Evolutionary conservation across 495 filamentous ascomycete species (phyloP), one percentile per base, ranked within the genome.

Genomic region (Lindgomyces ingoldianus): DNA sequence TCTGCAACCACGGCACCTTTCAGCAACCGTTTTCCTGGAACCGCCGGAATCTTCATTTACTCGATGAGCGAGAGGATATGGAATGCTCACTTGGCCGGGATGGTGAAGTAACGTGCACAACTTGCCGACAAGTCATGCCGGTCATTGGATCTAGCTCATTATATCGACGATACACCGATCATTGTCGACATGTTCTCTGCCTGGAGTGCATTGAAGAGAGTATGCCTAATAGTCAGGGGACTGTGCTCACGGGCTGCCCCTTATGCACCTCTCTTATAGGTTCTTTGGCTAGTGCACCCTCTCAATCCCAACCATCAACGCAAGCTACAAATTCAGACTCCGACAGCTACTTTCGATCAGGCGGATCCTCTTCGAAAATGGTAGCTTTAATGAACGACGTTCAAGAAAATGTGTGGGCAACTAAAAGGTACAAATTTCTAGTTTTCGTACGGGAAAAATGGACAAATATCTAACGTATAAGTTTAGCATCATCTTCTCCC

Each of bases 1-100:
- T 69, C 0, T 69, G 65, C 47, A 69, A 64, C 50, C 65, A 64
- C 36, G 65, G 65, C 1, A 64, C 59, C 0, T 59, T 41, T 46
- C 53, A 59, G 30, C 60, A 63, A 22, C 60, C 51, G 19, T 63
- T 63, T 24, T 63, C 60, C 2, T 63, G 60, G 60, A 63, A 36
- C 21, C 50, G 60, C 11, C 60, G 60, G 14, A 63, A 56, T 12
- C 27, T 63, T 18, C 51, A 63, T 26, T 29, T 63, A 14, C 39
- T 47, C 3, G 60, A 63, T 47, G 60, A 63, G 54, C 14, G 51
- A 56, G 60, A 63, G 41, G 60, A 53, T 36, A 56, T 63, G 50
- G 50, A 55, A 22, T 30, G 36, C 24, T 47, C 51, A n/a, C 18
- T 63, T 1, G 60, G 60, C 19, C 11, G 50, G 24, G 51, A 63